These are phyloP conservation scores for Pseudogymnoascus sp. DNA, from an alignment of 2,329 filamentous ascomycete genomes.

Conservation along the genomic window DNA sequence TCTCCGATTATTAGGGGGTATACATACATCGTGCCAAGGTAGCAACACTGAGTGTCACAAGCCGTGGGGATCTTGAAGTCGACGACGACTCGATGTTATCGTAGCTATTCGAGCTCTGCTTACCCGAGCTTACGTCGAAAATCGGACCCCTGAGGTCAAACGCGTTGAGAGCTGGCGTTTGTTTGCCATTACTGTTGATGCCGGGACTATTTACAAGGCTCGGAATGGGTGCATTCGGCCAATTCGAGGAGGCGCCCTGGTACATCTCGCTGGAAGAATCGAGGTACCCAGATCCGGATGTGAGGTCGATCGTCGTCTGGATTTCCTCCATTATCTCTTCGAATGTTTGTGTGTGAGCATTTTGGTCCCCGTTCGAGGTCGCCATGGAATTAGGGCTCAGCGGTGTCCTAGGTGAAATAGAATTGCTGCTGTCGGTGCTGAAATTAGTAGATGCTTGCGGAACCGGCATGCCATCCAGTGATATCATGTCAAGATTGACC, in stretches of 20 bases:
- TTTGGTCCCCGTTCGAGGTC: background rate
- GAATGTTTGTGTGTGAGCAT: background rate
- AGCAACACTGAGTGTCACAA: constrained; percentile 20
- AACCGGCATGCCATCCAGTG: constrained; percentile 9
- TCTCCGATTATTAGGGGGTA: background rate
- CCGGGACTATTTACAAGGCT: background rate
- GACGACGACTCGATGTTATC: background rate
- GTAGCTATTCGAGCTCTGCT: background rate
- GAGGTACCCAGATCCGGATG: background rate
- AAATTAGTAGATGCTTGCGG: background rate
- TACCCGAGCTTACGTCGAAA: background rate
- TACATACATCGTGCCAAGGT: constrained; percentile 27
- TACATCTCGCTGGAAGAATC: background rate
- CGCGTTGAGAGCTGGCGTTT: background rate
- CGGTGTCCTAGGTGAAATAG: background rate
- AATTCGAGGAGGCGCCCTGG: background rate
- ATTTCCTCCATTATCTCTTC: constrained; percentile 1
- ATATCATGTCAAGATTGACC: constrained; percentile 42
- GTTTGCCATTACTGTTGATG: background rate
- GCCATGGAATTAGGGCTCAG: background rate
- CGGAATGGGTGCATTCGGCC: background rate
- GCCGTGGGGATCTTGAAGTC: background rate
- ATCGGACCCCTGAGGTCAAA: background rate
- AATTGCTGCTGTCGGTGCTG: background rate
- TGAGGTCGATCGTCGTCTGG: constrained; percentile 3